Conservation (phyloP, 768 basidiomycete species). For the Neoboletus subvelutipes region DNA sequence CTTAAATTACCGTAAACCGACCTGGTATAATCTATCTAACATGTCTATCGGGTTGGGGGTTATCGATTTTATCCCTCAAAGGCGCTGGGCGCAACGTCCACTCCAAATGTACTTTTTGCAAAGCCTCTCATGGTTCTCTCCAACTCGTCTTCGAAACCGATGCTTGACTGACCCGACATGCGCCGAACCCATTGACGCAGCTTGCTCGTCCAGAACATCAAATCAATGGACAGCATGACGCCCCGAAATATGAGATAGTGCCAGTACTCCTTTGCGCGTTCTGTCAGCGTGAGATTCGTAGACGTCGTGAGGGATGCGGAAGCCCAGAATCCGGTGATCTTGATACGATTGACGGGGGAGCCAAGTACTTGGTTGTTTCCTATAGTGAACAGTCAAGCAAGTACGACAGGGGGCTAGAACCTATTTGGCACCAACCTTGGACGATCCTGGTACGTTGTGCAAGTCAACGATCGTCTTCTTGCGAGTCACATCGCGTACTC, state of each 20-base stretch:
- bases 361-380: conserved; percentile 82
- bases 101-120: conserved; percentile 77
- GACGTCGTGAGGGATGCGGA: conserved; percentile 59
- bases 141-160: conserved; percentile 78
- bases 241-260: conserved; percentile 61
- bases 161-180: conserved; percentile 38
- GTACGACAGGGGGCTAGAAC: background rate
- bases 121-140: conserved; percentile 72
- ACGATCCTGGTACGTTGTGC: conserved; percentile 30
- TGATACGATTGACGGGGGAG: conserved; percentile 87
- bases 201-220: conserved; percentile 65
- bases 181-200: conserved; percentile 49
- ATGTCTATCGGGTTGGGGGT: conserved; percentile 13
- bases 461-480: background rate
- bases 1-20: background rate
- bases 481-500: conserved; percentile 2
- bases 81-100: conserved; percentile 61
- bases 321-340: conserved; percentile 84
- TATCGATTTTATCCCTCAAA: conserved; percentile 45
- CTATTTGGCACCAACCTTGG: conserved; percentile 29
- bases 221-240: conserved; percentile 67
- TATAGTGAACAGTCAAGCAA: conserved; percentile 18
- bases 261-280: conserved; percentile 52
- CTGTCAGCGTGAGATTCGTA: conserved; percentile 39
- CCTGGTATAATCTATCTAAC: background rate